These are phyloP conservation scores for Gossypium aridum DNA, from an alignment of 441 rosid species.

Conservation along the genomic window DNA sequence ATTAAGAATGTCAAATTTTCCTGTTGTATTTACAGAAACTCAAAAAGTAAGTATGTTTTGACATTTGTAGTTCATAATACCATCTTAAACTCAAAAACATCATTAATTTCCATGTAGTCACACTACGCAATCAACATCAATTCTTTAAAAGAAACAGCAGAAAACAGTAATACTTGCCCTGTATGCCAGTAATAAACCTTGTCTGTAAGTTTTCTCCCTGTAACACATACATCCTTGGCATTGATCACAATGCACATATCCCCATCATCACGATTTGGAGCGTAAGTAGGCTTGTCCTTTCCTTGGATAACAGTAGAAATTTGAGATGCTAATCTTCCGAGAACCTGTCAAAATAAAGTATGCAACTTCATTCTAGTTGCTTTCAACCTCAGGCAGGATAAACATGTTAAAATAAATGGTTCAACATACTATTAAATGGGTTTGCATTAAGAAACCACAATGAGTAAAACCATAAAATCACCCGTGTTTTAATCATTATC, in stretches of 20 bases:
- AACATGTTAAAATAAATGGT: neutral
- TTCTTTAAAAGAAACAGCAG: neutral
- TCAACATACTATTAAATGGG: neutral
- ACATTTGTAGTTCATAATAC: neutral
- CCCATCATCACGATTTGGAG: slow-evolving; percentile 92
- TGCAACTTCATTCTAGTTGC: neutral
- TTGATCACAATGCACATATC: slow-evolving; percentile 96
- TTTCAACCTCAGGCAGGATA: slow-evolving; percentile 3
- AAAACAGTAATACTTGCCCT: slow-evolving; percentile 51
- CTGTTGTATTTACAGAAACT: neutral
- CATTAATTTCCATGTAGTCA: neutral
- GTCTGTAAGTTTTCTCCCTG: slow-evolving; percentile 93
- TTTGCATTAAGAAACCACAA: neutral
- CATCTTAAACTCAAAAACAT: neutral
- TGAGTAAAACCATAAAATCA: neutral
- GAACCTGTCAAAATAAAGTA: slow-evolving; percentile 42
- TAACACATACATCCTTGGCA: slow-evolving; percentile 81
- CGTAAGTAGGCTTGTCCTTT: slow-evolving; percentile 92
- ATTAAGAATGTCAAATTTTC: neutral
- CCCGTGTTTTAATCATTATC: neutral
- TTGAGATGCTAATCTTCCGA: slow-evolving; percentile 95
- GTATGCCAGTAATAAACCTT: slow-evolving; percentile 95
- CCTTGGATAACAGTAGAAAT: slow-evolving; percentile 90
- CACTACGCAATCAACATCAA: neutral
- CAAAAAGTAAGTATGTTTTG: neutral